Evolutionary conservation across 805 yeast species (phyloP).

Genomic region (Candida koratica): DNA sequence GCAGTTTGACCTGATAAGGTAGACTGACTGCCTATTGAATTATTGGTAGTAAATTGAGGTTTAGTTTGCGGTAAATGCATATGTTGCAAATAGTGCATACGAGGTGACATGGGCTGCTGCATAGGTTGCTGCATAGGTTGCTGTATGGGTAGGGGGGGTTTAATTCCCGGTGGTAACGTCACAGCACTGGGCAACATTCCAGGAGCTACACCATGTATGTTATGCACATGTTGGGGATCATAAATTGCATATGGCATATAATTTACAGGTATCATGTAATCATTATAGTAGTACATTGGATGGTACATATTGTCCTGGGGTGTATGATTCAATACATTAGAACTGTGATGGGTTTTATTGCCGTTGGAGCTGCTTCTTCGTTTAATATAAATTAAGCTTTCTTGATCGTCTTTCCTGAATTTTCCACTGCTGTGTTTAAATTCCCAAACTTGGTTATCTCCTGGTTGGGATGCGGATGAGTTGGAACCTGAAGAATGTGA

Average conservation of each 20-base stretch:
- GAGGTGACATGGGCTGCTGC: conserved; percentile 6
- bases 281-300: conserved; percentile 12
- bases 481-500: background rate
- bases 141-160: too few species aligned
- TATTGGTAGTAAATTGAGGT: too few species aligned
- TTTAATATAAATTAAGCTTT: conserved; percentile 42
- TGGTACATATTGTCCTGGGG: conserved; percentile 5
- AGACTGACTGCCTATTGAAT: too few species aligned
- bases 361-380: conserved; percentile 43
- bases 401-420: conserved; percentile 47
- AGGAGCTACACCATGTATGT: too few species aligned
- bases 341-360: conserved; percentile 8
- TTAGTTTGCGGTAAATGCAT: conserved; percentile 7
- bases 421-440: conserved; percentile 51
- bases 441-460: conserved; percentile 43
- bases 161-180: too few species aligned
- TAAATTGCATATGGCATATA: conserved; percentile 11
- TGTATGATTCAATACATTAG: conserved; percentile 2
- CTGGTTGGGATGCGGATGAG: conserved; percentile 21
- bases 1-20: too few species aligned
- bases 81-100: conserved; percentile 6
- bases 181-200: too few species aligned
- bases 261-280: conserved; percentile 13
- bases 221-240: conserved; percentile 9
- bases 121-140: conserved; percentile 3